These are phyloP conservation scores for Termitomyces sp. DNA, from an alignment of 768 basidiomycete genomes.

Conservation along the genomic window DNA sequence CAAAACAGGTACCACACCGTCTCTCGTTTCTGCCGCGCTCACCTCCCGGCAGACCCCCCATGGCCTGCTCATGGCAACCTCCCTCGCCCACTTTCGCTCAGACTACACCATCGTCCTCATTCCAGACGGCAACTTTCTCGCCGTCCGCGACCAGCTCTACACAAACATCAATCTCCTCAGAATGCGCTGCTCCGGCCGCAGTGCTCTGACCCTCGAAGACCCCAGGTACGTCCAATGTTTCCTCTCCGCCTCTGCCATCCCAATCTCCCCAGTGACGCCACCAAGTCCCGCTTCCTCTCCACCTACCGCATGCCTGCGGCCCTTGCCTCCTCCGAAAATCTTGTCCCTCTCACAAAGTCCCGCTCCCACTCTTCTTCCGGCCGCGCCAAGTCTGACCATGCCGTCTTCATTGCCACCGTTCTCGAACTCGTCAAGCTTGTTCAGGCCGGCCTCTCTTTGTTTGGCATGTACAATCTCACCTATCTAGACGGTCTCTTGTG, in stretches of 20 bases:
- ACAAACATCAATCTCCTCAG: conserved; percentile 79
- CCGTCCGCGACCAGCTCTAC: conserved; percentile 62
- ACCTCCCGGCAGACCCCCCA: conserved; percentile 46
- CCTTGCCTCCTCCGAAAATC: conserved; percentile 16
- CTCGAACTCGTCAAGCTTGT: conserved; percentile 73
- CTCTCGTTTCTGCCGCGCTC: not conserved
- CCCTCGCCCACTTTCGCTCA: conserved; percentile 81
- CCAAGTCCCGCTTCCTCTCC: conserved; percentile 74
- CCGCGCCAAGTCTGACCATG: conserved; percentile 24
- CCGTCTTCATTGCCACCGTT: conserved; percentile 57
- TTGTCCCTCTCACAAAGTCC: conserved; percentile 12
- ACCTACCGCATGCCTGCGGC: conserved; percentile 57
- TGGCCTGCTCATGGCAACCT: conserved; percentile 75
- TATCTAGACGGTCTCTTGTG: conserved; percentile 67
- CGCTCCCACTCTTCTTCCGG: conserved; percentile 15
- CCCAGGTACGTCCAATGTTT: conserved; percentile 42
- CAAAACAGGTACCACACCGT: conserved; percentile 39
- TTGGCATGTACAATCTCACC: conserved; percentile 47
- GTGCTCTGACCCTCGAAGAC: conserved; percentile 71
- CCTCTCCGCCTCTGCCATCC: not conserved
- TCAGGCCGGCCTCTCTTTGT: conserved; percentile 66
- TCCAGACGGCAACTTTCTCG: conserved; percentile 62
- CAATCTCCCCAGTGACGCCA: conserved; percentile 53
- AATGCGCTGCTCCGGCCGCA: conserved; percentile 80
- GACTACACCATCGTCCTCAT: conserved; percentile 83